Percentiles rank a stretch among this genome's conserved stretches.
Evolutionary conservation across 2,329 filamentous ascomycete species (phyloP).

Genomic region (Colletotrichum phormii): DNA sequence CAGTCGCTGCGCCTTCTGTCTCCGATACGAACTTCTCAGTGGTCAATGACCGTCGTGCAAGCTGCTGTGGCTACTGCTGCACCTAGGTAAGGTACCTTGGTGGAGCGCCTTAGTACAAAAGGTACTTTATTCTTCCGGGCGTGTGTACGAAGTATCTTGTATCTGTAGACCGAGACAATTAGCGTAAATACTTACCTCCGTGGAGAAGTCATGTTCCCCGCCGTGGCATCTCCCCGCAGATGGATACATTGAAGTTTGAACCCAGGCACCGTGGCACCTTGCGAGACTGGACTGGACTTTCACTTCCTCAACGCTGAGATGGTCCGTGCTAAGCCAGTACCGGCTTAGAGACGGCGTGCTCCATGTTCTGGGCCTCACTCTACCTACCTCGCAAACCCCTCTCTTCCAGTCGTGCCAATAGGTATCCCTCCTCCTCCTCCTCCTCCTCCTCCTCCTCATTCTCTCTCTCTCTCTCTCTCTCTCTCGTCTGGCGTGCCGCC

Average conservation of each 20-base stretch:
- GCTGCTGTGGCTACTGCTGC: neutral
- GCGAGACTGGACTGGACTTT: too few species aligned
- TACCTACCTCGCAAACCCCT: too few species aligned
- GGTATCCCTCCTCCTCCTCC: too few species aligned
- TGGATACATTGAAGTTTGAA: neutral
- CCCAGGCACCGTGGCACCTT: neutral
- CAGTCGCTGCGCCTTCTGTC: neutral
- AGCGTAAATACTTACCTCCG: too few species aligned
- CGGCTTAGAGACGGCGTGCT: neutral
- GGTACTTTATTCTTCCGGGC: too few species aligned
- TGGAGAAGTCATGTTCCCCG: too few species aligned
- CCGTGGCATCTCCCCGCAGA: neutral
- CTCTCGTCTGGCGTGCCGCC: too few species aligned
- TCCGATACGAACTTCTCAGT: neutral
- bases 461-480: neutral
- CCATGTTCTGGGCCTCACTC: neutral
- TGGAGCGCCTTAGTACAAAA: too few species aligned
- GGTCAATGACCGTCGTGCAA: neutral
- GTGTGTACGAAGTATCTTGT: too few species aligned
- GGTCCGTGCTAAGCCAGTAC: neutral
- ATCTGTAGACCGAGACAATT: too few species aligned
- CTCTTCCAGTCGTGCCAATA: too few species aligned
- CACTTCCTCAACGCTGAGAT: neutral
- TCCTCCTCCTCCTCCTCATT: neutral
- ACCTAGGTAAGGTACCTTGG: neutral